These are phyloP conservation scores for Wickerhamiella azyma DNA, from an alignment of 805 yeast species.

Conservation along the genomic window DNA sequence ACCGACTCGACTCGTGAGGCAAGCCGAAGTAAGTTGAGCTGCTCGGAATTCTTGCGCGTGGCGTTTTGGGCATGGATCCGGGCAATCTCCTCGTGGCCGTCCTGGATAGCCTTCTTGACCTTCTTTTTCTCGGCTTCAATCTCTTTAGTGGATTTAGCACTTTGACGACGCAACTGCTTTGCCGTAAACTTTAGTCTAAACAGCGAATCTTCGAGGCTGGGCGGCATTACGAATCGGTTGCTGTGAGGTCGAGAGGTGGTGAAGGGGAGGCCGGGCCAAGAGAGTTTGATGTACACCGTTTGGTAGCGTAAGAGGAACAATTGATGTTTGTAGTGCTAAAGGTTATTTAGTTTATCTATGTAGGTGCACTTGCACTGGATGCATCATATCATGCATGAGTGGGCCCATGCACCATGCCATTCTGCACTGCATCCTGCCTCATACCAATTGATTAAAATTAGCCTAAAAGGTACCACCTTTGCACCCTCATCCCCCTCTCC, in stretches of 20 bases:
- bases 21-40: constrained; percentile 63
- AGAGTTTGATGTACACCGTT: no score
- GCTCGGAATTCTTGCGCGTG: constrained; percentile 77
- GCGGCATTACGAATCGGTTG: constrained; percentile 13
- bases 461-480: no score
- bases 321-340: no score
- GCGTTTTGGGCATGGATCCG: constrained; percentile 92
- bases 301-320: no score
- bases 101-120: constrained; percentile 73
- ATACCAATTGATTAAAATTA: no score
- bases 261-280: no score
- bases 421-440: no score
- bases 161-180: constrained; percentile 80
- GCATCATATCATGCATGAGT: no score
- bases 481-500: no score
- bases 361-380: no score
- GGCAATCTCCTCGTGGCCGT: constrained; percentile 85
- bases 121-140: constrained; percentile 76
- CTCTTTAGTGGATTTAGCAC: constrained; percentile 81
- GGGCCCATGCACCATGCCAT: no score
- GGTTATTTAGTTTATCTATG: no score
- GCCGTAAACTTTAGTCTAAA: constrained; percentile 58
- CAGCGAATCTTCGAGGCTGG: constrained; percentile 21
- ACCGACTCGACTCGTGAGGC: constrained; percentile 92
- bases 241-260: not conserved